Conservation (phyloP, 2,329 filamentous ascomycete genomes). For the Apiospora rasikravindrae region DNA sequence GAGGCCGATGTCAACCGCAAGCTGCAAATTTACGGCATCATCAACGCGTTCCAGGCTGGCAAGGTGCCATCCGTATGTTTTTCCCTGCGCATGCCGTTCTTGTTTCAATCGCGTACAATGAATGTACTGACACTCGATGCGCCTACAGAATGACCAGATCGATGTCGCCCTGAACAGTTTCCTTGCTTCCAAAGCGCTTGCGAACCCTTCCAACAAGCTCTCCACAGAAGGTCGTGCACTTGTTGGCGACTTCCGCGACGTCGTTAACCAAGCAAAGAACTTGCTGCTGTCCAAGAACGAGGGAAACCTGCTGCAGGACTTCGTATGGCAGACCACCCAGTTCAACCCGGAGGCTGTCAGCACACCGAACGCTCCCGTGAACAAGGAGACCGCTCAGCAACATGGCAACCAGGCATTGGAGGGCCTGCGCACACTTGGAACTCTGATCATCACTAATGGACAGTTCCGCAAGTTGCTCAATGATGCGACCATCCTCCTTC, state of each 20-base stretch:
- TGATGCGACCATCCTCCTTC: constrained; percentile 80
- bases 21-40: constrained; percentile 92
- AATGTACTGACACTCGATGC: constrained; percentile 45
- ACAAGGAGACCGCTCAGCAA: constrained; percentile 78
- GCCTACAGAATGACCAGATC: constrained; percentile 78
- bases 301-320: constrained; percentile 92
- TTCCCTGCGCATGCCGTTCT: background rate
- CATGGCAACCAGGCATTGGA: constrained; percentile 85
- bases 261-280: constrained; percentile 80
- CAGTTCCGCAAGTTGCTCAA: constrained; percentile 91
- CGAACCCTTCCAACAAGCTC: constrained; percentile 74
- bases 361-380: constrained; percentile 69
- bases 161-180: constrained; percentile 93
- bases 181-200: constrained; percentile 72
- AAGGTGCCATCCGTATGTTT: constrained; percentile 84
- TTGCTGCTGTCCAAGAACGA: constrained; percentile 93
- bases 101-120: background rate
- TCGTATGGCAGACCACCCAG: constrained; percentile 90
- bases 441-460: constrained; percentile 90
- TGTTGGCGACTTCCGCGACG: constrained; percentile 76
- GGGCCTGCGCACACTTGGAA: constrained; percentile 86
- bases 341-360: constrained; percentile 68
- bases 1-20: constrained; percentile 91
- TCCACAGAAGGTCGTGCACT: constrained; percentile 83
- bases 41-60: constrained; percentile 81